Percentiles rank a stretch among this genome's conserved stretches.
Evolutionary conservation across 176 grass and related monocot species (phyloP).

Genomic region (Eragrostis curvula): DNA sequence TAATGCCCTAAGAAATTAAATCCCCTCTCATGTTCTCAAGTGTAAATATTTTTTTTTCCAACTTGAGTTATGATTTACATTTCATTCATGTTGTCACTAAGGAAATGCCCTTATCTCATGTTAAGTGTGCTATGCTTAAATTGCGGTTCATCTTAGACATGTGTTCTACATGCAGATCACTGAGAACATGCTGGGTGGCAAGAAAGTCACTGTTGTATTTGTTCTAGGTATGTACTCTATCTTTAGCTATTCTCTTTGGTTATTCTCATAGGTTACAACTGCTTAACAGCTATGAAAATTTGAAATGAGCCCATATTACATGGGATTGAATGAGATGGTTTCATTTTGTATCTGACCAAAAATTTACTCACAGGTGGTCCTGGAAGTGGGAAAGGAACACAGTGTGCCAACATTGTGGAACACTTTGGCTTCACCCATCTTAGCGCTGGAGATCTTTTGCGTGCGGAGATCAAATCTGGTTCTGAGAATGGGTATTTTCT

Average conservation of each 20-base stretch:
- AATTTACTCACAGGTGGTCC: slow-evolving; percentile 69
- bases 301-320: slow-evolving; percentile 11
- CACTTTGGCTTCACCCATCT: slow-evolving; percentile 91
- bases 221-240: slow-evolving; percentile 66
- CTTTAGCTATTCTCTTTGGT: not conserved
- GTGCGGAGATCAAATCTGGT: slow-evolving; percentile 85
- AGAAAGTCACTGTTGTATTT: slow-evolving; percentile 81
- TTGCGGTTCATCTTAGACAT: slow-evolving; percentile 23
- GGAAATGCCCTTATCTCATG: not conserved
- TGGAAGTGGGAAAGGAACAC: slow-evolving; percentile 93
- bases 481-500: slow-evolving; percentile 76
- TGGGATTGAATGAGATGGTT: not conserved
- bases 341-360: slow-evolving; percentile 36
- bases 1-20: not conserved
- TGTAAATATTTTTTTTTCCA: not conserved
- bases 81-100: not conserved
- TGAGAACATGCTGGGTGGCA: slow-evolving; percentile 65
- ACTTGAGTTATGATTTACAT: not conserved
- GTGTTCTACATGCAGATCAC: slow-evolving; percentile 46
- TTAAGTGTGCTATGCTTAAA: not conserved
- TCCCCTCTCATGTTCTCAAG: not conserved
- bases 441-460: slow-evolving; percentile 90
- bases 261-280: not conserved
- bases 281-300: slow-evolving; percentile 20
- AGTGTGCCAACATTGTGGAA: slow-evolving; percentile 88